Percentiles rank a stretch among this genome's conserved stretches.
Evolutionary conservation across 305 asterid species (phyloP).

Genomic region (Plantago rigida): DNA sequence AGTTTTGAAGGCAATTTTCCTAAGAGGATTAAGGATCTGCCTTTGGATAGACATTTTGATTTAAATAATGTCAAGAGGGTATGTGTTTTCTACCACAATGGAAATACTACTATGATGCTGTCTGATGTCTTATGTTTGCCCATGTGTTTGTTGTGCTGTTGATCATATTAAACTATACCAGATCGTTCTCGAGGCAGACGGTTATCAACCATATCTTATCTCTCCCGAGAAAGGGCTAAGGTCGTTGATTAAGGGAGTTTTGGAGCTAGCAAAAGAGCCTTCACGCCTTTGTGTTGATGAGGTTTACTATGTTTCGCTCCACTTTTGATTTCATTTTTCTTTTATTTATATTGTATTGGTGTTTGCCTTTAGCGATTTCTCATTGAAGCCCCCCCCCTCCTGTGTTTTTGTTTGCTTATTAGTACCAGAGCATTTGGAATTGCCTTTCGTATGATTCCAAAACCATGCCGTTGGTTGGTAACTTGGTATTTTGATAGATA

Average conservation of each 20-base stretch:
- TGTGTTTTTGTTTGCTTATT: no score
- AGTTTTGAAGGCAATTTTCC: conserved; percentile 96
- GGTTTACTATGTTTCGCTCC: conserved; percentile 36
- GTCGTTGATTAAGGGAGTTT: conserved; percentile 77
- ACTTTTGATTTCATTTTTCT: no score
- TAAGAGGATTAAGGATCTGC: conserved; percentile 79
- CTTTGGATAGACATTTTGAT: conserved; percentile 82
- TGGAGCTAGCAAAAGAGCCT: conserved; percentile 96
- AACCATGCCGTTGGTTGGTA: no score
- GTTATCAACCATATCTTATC: conserved; percentile 96
- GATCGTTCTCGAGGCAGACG: conserved; percentile 99
- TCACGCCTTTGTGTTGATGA: conserved; percentile 98
- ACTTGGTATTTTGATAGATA: no score
- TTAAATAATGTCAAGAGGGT: conserved; percentile 84
- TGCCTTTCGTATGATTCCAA: no score
- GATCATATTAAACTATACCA: conserved; percentile 7
- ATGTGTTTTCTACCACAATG: conserved; percentile 12
- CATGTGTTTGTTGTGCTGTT: no score
- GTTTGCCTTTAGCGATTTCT: no score
- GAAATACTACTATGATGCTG: no score
- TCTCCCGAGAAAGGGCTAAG: conserved; percentile 98
- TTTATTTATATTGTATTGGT: no score
- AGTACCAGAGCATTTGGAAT: no score
- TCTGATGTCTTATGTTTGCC: conserved; percentile 24
- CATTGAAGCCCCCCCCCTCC: no score